Evolutionary conservation across 192 early-diverging fungal species (phyloP).

Genomic region (Coemansia erecta): DNA sequence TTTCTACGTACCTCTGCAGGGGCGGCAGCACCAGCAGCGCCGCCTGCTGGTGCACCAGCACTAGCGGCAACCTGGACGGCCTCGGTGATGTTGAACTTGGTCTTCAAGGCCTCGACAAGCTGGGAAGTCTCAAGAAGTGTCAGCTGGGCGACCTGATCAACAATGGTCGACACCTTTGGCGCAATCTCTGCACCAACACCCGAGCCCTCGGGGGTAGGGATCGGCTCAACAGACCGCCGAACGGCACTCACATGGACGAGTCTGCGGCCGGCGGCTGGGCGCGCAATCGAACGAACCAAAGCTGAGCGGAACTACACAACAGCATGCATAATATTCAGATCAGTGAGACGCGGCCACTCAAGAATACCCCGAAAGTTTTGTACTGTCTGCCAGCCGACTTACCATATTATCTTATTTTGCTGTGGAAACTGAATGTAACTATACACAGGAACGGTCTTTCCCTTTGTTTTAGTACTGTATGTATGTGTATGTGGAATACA

Average conservation of each 20-base stretch:
- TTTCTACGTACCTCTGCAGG: slow-evolving; percentile 55
- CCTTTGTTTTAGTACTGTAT: neutral
- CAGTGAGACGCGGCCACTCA: too few species aligned
- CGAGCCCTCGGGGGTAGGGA: slow-evolving; percentile 63
- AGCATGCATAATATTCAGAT: neutral
- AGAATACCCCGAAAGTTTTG: neutral
- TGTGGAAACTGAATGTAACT: neutral
- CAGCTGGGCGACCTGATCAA: slow-evolving; percentile 86
- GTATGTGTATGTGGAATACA: neutral
- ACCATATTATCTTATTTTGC: slow-evolving; percentile 1
- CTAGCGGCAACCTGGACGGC: slow-evolving; percentile 79
- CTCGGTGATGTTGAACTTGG: slow-evolving; percentile 85
- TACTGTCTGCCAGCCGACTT: neutral
- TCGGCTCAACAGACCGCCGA: slow-evolving; percentile 54
- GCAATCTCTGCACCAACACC: slow-evolving; percentile 42
- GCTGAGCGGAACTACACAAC: slow-evolving; percentile 31
- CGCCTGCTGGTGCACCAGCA: slow-evolving; percentile 59
- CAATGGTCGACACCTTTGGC: slow-evolving; percentile 79
- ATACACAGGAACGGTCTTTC: too few species aligned
- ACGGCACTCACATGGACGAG: slow-evolving; percentile 38
- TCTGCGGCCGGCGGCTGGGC: slow-evolving; percentile 37
- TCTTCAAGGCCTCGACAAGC: slow-evolving; percentile 85
- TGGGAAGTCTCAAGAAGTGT: slow-evolving; percentile 91
- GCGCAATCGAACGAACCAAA: slow-evolving; percentile 36
- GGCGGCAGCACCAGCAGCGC: slow-evolving; percentile 68